phyloP scores from a whole-genome alignment of 495 filamentous ascomycete genomes.

The Trichoderma erinaceum region DNA sequence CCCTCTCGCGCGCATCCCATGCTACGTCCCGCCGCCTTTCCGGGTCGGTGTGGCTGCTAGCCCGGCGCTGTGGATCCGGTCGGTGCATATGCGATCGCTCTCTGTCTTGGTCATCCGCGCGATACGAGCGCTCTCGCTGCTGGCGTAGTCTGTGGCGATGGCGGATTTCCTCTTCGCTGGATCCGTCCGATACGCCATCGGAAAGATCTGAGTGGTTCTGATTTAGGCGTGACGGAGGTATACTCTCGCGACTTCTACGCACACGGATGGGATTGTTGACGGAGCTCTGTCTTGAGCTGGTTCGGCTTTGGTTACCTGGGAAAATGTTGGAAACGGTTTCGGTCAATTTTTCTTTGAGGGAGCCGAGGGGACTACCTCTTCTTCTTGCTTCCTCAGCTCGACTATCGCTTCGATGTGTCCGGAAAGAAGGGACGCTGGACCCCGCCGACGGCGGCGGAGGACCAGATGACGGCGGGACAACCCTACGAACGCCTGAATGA shows the following conservation, averaged over 20 bases:
- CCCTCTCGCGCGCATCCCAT: slow-evolving; percentile 29
- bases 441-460: slow-evolving; percentile 4
- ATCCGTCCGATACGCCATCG: slow-evolving; percentile 20
- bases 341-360: slow-evolving; percentile 22
- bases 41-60: slow-evolving; percentile 40
- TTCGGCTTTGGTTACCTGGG: slow-evolving; percentile 23
- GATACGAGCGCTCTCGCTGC: slow-evolving; percentile 16
- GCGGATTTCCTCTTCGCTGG: slow-evolving; percentile 13
- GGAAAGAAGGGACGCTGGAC: slow-evolving; percentile 15
- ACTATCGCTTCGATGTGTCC: slow-evolving; percentile 24
- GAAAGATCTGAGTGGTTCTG: slow-evolving; percentile 24
- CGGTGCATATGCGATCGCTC: slow-evolving; percentile 23
- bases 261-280: slow-evolving; percentile 6
- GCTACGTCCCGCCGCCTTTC: slow-evolving; percentile 28
- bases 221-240: slow-evolving; percentile 19
- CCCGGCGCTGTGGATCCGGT: slow-evolving; percentile 29
- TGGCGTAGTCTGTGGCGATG: neutral
- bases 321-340: slow-evolving; percentile 27
- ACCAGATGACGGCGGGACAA: slow-evolving; percentile 20
- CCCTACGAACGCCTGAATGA: slow-evolving; percentile 23
- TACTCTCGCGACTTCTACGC: slow-evolving; percentile 13
- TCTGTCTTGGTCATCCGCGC: slow-evolving; percentile 14
- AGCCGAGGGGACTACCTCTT: slow-evolving; percentile 17
- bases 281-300: slow-evolving; percentile 22
- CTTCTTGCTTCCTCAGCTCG: slow-evolving; percentile 24